Evolutionary conservation across 306 rosid genomes (phyloP).

Genomic region (Vigna reflexopilosa): DNA sequence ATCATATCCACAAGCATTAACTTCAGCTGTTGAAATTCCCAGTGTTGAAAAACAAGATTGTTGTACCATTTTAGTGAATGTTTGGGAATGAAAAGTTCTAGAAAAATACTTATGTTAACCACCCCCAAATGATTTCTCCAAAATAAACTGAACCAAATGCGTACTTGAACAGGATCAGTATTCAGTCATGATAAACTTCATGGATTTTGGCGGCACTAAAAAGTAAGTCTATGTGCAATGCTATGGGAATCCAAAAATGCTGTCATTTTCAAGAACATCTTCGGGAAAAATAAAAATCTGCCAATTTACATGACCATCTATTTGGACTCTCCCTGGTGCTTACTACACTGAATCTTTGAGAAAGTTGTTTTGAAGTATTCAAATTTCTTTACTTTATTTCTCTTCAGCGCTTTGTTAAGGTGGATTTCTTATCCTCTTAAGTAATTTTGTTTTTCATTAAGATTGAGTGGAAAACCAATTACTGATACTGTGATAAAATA

Average conservation of each 20-base stretch:
- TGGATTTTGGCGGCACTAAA: neutral
- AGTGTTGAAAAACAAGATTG: neutral
- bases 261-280: neutral
- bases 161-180: neutral
- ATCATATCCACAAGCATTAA: neutral
- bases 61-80: neutral
- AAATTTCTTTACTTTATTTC: neutral
- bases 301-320: neutral
- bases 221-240: neutral
- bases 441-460: neutral
- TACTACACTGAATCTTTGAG: neutral
- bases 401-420: neutral
- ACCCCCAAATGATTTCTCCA: neutral
- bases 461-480: neutral
- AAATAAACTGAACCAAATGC: neutral
- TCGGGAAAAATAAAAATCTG: neutral
- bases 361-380: neutral
- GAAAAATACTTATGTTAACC: neutral
- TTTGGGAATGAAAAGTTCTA: neutral
- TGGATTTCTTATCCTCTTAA: slow-evolving; percentile 1
- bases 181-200: neutral
- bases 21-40: neutral
- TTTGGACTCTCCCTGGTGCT: neutral
- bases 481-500: neutral
- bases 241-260: neutral